phyloP scores from a whole-genome alignment of 768 basidiomycete genomes.

The Tricholoma sp. region DNA sequence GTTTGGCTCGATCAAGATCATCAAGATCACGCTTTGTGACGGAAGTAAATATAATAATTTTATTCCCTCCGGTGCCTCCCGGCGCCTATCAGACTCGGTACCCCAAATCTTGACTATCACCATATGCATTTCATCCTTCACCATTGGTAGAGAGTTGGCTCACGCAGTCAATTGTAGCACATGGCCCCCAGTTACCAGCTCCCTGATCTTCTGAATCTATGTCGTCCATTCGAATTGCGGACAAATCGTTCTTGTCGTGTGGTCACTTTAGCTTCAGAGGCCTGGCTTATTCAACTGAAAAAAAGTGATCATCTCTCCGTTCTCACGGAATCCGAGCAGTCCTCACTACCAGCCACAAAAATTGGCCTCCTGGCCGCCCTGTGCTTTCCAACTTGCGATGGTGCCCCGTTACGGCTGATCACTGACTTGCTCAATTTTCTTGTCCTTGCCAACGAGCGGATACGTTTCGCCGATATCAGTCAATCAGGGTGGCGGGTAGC shows the following conservation, averaged over 20 bases:
- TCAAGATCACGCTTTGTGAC: constrained; percentile 10
- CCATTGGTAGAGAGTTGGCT: background rate
- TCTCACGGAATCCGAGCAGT: constrained; percentile 24
- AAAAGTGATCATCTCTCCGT: constrained; percentile 8
- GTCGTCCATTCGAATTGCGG: constrained; percentile 29
- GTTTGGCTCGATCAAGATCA: constrained; percentile 4
- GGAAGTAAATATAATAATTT: constrained; percentile 13
- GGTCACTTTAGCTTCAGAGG: constrained; percentile 29
- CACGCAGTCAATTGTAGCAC: background rate
- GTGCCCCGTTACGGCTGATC: constrained; percentile 47
- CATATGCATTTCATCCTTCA: background rate
- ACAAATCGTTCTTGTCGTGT: constrained; percentile 34
- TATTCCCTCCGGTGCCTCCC: constrained; percentile 5
- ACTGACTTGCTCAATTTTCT: constrained; percentile 46
- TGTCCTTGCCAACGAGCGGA: constrained; percentile 27
- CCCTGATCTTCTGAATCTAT: constrained; percentile 33
- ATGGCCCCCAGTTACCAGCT: constrained; percentile 35
- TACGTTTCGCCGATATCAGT: constrained; percentile 9
- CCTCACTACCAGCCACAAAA: constrained; percentile 23
- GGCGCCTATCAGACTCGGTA: background rate
- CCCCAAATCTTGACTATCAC: background rate
- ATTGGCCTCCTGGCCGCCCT: constrained; percentile 51
- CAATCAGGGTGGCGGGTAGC: constrained; percentile 16
- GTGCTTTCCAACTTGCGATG: constrained; percentile 55
- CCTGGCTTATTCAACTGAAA: constrained; percentile 21